phyloP scores from a whole-genome alignment of 2,329 filamentous ascomycete genomes.

The Cytospora paraplurivora region DNA sequence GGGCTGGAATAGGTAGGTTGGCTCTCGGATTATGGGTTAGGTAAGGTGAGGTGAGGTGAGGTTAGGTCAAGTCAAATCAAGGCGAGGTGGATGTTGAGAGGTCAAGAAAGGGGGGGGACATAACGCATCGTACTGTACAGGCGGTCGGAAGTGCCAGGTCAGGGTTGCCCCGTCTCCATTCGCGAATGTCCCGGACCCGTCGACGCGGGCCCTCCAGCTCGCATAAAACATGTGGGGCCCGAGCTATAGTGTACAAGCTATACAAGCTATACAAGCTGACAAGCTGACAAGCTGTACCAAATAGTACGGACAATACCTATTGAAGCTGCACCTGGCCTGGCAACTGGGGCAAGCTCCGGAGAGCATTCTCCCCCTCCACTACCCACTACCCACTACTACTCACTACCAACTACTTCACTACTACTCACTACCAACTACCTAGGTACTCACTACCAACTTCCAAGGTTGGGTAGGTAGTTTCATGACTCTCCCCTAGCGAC shows the following conservation, averaged over 20 bases:
- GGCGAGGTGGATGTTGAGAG: not conserved
- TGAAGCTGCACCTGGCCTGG: too few species aligned
- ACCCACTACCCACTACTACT: too few species aligned
- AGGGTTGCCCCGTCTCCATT: slow-evolving; percentile 2
- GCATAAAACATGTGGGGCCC: not conserved
- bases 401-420: too few species aligned
- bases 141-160: not conserved
- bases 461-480: too few species aligned
- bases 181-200: not conserved
- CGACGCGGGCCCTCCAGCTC: not conserved
- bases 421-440: too few species aligned
- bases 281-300: too few species aligned
- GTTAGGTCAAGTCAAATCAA: not conserved
- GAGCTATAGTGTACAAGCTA: not conserved
- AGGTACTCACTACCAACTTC: too few species aligned
- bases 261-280: not conserved
- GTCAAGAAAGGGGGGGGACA: not conserved
- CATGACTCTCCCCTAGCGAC: too few species aligned
- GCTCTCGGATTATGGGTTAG: not conserved
- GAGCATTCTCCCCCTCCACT: too few species aligned
- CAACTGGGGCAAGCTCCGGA: too few species aligned
- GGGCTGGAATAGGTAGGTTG: not conserved
- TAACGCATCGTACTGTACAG: not conserved
- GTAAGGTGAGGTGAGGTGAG: not conserved
- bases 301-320: too few species aligned